phyloP scores from a whole-genome alignment of 192 early-diverging fungal species.

The Thamnidium elegans region DNA sequence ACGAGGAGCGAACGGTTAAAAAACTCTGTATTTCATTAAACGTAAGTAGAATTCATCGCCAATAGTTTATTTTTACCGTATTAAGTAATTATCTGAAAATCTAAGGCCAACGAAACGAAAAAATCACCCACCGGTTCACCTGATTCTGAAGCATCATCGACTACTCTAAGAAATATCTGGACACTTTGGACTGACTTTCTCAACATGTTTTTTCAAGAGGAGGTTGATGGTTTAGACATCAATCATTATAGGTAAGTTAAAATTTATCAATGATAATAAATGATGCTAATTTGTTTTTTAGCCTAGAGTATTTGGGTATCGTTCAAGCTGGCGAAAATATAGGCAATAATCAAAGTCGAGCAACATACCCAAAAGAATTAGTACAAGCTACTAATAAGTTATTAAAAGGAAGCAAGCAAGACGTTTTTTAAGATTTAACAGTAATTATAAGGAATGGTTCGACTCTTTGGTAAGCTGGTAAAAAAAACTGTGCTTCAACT shows the following conservation, averaged over 20 bases:
- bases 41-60: background rate
- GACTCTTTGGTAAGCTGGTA: no score
- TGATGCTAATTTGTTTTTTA: constrained; percentile 7
- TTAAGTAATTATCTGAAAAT: constrained; percentile 7
- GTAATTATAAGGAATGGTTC: background rate
- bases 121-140: background rate
- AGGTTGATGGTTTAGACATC: background rate
- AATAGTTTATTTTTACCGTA: background rate
- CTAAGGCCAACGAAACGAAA: background rate
- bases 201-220: background rate
- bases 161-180: background rate
- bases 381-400: background rate
- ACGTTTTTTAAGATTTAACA: background rate
- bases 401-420: constrained; percentile 1
- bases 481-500: no score
- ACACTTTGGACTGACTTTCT: constrained; percentile 7
- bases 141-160: background rate
- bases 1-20: background rate
- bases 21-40: background rate
- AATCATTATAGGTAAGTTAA: constrained; percentile 10
- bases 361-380: constrained; percentile 6
- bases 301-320: constrained; percentile 3
- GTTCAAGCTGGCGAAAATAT: constrained; percentile 10
- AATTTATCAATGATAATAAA: constrained; percentile 11
- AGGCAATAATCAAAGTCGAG: constrained; percentile 4